Conservation (phyloP, 331 rosid species). For the Rhamnella rubrinervis region DNA sequence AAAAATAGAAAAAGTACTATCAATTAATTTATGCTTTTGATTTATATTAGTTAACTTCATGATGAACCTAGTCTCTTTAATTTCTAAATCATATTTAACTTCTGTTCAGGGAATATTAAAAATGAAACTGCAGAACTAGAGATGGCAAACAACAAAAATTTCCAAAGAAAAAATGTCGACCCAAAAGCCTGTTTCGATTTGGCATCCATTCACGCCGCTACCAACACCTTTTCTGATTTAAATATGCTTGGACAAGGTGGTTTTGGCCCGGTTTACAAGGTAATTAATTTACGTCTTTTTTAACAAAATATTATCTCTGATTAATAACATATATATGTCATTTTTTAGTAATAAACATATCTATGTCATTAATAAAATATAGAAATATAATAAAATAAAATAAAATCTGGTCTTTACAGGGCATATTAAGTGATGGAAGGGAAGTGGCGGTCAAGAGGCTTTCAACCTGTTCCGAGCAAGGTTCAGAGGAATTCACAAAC, state of each 20-base stretch:
- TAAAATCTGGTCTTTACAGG: constrained; percentile 31
- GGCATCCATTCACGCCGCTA: background rate
- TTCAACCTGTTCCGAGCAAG: constrained; percentile 46
- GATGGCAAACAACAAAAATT: too few species aligned
- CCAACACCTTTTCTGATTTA: background rate
- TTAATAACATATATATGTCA: too few species aligned
- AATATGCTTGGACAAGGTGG: constrained; percentile 15
- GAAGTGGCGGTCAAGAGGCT: constrained; percentile 73
- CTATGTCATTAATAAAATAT: too few species aligned
- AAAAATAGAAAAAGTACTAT: constrained; percentile 19
- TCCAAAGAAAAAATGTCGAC: background rate
- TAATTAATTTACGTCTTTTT: background rate
- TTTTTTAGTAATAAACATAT: too few species aligned
- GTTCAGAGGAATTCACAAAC: constrained; percentile 52
- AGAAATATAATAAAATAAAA: too few species aligned
- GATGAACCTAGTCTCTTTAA: background rate
- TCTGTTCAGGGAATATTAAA: too few species aligned
- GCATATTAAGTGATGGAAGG: constrained; percentile 45
- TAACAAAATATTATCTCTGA: too few species aligned
- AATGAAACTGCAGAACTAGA: too few species aligned
- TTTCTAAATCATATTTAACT: background rate
- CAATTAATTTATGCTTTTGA: background rate
- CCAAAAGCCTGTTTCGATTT: background rate
- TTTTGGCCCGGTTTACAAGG: constrained; percentile 1
- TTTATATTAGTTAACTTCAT: background rate